Evolutionary conservation across 768 basidiomycete species (phyloP).

Genomic region (Lactarius sanguifluus): DNA sequence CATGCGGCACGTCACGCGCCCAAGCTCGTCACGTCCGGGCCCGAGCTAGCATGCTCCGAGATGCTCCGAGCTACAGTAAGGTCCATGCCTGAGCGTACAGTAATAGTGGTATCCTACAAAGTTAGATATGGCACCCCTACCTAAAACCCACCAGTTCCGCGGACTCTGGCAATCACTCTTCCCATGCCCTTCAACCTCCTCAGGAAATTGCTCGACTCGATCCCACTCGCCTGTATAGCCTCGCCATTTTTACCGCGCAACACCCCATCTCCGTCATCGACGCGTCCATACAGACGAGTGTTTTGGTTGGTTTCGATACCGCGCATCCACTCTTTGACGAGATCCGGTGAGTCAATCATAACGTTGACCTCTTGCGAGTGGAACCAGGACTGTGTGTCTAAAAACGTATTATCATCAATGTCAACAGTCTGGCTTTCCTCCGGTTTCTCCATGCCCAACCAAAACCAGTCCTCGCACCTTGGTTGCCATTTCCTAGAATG

Average conservation of each 20-base stretch:
- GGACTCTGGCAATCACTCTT: not conserved
- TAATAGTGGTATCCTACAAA: not conserved
- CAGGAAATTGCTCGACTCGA: slow-evolving; percentile 14
- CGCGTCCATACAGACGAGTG: slow-evolving; percentile 37
- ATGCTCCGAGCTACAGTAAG: no score
- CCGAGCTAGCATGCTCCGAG: no score
- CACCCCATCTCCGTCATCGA: slow-evolving; percentile 25
- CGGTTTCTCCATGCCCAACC: not conserved
- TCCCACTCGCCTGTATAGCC: slow-evolving; percentile 26
- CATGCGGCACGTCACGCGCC: no score
- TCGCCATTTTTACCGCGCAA: slow-evolving; percentile 23
- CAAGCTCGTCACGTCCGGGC: no score
- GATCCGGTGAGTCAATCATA: slow-evolving; percentile 49
- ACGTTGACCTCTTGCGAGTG: slow-evolving; percentile 71
- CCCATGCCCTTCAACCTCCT: slow-evolving; percentile 22
- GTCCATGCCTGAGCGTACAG: not conserved
- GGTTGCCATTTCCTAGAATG: slow-evolving; percentile 71
- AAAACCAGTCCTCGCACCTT: slow-evolving; percentile 39
- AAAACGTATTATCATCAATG: not conserved
- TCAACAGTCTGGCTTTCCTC: slow-evolving; percentile 17
- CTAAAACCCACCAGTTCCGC: slow-evolving; percentile 21
- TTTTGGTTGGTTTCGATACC: slow-evolving; percentile 47
- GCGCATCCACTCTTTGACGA: slow-evolving; percentile 49
- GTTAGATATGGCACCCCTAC: not conserved
- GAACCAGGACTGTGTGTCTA: slow-evolving; percentile 68